Base-by-base conservation (phyloP, 208 protist genomes). In the Trypanosoma avium region DNA sequence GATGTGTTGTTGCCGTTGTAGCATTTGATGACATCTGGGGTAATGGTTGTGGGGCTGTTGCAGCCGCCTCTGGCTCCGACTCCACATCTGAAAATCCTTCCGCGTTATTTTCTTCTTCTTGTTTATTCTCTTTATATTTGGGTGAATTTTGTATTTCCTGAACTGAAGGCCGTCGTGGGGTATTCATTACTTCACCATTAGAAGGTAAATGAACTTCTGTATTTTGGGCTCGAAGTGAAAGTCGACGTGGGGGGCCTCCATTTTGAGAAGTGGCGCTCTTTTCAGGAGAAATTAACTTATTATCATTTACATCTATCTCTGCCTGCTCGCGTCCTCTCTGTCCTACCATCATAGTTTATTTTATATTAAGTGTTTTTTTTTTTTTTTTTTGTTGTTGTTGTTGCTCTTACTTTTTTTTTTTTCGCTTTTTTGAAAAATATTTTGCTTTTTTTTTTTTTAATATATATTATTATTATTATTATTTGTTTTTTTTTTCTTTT, bases 1-100 rank as follows among this genome's bases (percentile, higher is more conserved):
- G 46, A 60, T 81, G 72, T 27, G 70, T 52, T 47, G 73, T 81
- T 15, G 84, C 71, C 27, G 65, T 47, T 38, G 80, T 68, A 50
- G 48, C 60, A 22, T 55, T 38, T 27, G 38, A 21, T 27, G 47
- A 24, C 8, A 61, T 42, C 13, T 49, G 62, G 12, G 77, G 50
- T 13, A 76, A 45, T 3, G 74, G 60, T 10, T 64, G 43, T 1
- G 53, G 61, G 0, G 15, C 60, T 3, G 43, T 55, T 19, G 62
- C 66, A 29, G 38, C 61, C 38, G 55, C 67, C 38, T 54, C 72
- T 19, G 50, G 50, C 0, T 33, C 30, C 12, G 50, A 56, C 12
- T 30, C 50, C 8, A 26, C 5, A 12, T 56, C 50, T 6, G 50
- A 56, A 30, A 56, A 56, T 21, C 15, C 10, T 22, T 4, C 5